These are phyloP conservation scores for Alternaria burnsii DNA, from an alignment of 2,329 filamentous ascomycete species.

Conservation along the genomic window DNA sequence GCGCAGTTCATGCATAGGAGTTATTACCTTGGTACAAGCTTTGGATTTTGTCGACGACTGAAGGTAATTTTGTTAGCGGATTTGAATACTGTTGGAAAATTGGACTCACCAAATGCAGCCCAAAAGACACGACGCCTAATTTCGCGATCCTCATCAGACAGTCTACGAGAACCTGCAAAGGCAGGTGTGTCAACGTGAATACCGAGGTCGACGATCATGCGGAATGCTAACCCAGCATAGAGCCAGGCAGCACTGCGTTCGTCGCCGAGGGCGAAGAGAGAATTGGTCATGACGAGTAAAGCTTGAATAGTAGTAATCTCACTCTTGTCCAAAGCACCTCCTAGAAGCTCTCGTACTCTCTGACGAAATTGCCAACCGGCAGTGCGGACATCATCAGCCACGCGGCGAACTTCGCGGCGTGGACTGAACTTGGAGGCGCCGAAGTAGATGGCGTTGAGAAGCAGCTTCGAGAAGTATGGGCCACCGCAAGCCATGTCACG, in stretches of 20 bases:
- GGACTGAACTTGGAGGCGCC: too few relatives aligned
- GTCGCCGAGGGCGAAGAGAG: slow-evolving; percentile 61
- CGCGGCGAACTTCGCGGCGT: too few relatives aligned
- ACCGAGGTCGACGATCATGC: slow-evolving; percentile 64
- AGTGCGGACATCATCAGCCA: slow-evolving; percentile 56
- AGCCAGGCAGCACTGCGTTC: slow-evolving; percentile 65
- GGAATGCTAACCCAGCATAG: slow-evolving; percentile 65
- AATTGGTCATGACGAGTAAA: slow-evolving; percentile 61
- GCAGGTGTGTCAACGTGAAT: slow-evolving; percentile 58
- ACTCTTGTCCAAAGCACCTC: slow-evolving; percentile 57
- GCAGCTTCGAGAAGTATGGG: too few relatives aligned
- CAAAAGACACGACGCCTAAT: slow-evolving; percentile 57
- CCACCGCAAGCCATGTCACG: slow-evolving; percentile 17
- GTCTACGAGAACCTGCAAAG: slow-evolving; percentile 40
- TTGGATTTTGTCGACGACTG: too few relatives aligned
- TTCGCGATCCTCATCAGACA: slow-evolving; percentile 58
- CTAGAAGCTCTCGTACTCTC: slow-evolving; percentile 58
- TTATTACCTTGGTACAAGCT: too few relatives aligned
- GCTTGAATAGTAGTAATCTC: slow-evolving; percentile 65
- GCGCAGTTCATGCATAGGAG: too few relatives aligned
- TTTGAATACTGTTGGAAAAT: too few relatives aligned
- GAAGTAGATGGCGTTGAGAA: too few relatives aligned
- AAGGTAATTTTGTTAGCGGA: too few relatives aligned
- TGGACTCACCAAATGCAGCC: slow-evolving; percentile 52
- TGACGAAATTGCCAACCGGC: slow-evolving; percentile 60